Percentiles rank a stretch among this genome's conserved stretches.
Conservation (phyloP, 2,329 filamentous ascomycete species). For the Didymella segeticola region DNA sequence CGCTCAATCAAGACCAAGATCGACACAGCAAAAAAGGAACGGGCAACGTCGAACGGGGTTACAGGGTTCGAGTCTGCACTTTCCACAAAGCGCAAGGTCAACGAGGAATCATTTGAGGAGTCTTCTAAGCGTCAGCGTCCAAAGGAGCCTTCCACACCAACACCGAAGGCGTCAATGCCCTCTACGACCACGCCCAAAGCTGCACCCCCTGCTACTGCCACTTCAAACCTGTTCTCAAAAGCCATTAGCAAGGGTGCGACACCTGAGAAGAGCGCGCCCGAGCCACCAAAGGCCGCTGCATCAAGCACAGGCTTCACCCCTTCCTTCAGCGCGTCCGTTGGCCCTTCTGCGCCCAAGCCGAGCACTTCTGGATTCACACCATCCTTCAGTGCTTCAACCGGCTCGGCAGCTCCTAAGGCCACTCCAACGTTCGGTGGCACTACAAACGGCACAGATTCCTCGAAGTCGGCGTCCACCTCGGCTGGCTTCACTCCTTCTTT, state of each 20-base stretch:
- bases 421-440: conserved; percentile 4
- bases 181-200: conserved; percentile 18
- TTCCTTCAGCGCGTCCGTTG: conserved; percentile 17
- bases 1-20: conserved; percentile 39
- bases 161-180: conserved; percentile 23
- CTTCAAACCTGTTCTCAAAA: conserved; percentile 34
- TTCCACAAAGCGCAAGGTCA: conserved; percentile 43
- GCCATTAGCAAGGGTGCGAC: conserved; percentile 31
- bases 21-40: conserved; percentile 37
- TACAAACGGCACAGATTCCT: neutral
- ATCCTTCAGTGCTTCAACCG: conserved; percentile 17
- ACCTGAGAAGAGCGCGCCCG: conserved; percentile 20
- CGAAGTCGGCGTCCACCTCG: neutral
- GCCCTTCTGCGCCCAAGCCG: conserved; percentile 10
- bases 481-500: conserved; percentile 17
- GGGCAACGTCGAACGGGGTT: conserved; percentile 36
- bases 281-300: conserved; percentile 19
- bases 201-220: conserved; percentile 28
- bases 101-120: conserved; percentile 24
- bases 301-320: conserved; percentile 23
- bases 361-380: conserved; percentile 15
- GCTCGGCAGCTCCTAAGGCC: conserved; percentile 4
- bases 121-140: conserved; percentile 35
- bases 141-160: conserved; percentile 27
- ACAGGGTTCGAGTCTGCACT: conserved; percentile 41